These are phyloP conservation scores for Arthrinium puccinioides DNA, from an alignment of 2,329 filamentous ascomycete genomes.

Conservation along the genomic window DNA sequence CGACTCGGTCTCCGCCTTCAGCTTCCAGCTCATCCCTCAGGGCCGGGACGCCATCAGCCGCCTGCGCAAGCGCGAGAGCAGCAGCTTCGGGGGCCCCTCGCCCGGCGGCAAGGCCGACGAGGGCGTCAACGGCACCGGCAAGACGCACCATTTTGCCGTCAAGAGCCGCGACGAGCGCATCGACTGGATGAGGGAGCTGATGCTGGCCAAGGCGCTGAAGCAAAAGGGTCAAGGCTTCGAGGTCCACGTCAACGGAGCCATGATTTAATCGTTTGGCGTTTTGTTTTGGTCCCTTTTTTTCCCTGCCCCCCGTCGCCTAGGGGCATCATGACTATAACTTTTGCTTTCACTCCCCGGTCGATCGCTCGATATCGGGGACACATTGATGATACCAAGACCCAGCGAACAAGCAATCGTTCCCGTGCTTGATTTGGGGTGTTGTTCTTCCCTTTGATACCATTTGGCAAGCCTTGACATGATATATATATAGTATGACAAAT, in stretches of 20 bases:
- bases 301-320: conserved; percentile 1
- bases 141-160: conserved; percentile 92
- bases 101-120: conserved; percentile 26
- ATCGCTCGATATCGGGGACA: no score
- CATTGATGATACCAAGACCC: no score
- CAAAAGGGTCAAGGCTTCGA: conserved; percentile 80
- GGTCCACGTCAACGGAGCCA: conserved; percentile 73
- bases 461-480: no score
- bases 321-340: not conserved
- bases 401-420: no score
- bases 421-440: no score
- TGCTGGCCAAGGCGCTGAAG: conserved; percentile 81
- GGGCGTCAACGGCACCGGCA: conserved; percentile 56
- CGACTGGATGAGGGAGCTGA: conserved; percentile 93
- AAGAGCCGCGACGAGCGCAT: conserved; percentile 82
- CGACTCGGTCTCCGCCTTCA: conserved; percentile 61
- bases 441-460: no score
- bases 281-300: conserved; percentile 12
- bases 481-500: no score
- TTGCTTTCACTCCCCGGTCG: no score
- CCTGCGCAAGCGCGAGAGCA: conserved; percentile 47
- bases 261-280: conserved; percentile 43
- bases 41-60: conserved; percentile 44
- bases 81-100: conserved; percentile 22
- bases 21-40: conserved; percentile 78